phyloP scores from a whole-genome alignment of 2,329 filamentous ascomycete genomes.

The Thermoascus crustaceus region DNA sequence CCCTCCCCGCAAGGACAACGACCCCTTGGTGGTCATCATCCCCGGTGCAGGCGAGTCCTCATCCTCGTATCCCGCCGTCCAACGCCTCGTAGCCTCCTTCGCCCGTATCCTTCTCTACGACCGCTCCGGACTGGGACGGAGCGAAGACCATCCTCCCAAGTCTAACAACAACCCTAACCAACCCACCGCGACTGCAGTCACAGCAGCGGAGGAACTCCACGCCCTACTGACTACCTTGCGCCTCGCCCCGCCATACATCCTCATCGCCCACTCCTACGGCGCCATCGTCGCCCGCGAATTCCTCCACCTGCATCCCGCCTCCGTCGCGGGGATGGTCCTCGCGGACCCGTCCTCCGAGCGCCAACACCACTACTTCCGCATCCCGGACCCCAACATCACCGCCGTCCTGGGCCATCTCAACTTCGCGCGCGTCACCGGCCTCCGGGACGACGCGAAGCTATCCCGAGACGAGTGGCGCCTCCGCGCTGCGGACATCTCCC shows the following conservation, averaged over 20 bases:
- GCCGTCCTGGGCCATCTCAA: conserved; percentile 24
- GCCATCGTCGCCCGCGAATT: conserved; percentile 33
- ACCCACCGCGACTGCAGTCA: conserved; percentile 17
- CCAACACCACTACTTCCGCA: conserved; percentile 20
- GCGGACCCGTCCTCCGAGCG: conserved; percentile 29
- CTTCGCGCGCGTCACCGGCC: conserved; percentile 23
- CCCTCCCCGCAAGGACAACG: conserved; percentile 12
- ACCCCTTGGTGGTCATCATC: conserved; percentile 27
- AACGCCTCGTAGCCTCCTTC: conserved; percentile 21
- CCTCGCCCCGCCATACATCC: conserved; percentile 21
- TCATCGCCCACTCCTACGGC: conserved; percentile 35
- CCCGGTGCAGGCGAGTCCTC: conserved; percentile 29
- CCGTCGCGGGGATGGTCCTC: conserved; percentile 31
- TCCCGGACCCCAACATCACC: conserved; percentile 23
- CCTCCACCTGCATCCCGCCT: conserved; percentile 21
- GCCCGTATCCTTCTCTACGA: conserved; percentile 28
- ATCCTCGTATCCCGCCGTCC: conserved; percentile 25
- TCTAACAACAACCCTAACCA: no score
- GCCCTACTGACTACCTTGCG: conserved; percentile 16
- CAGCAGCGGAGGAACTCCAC: conserved; percentile 24
- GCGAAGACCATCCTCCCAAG: no score
- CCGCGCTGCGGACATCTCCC: conserved; percentile 22
- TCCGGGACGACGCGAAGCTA: conserved; percentile 20
- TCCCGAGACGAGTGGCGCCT: conserved; percentile 27
- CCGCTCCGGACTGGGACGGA: conserved; percentile 30